Evolutionary conservation across 257 asterid genomes (phyloP).

Genomic region (Solanum pinnatisectum): DNA sequence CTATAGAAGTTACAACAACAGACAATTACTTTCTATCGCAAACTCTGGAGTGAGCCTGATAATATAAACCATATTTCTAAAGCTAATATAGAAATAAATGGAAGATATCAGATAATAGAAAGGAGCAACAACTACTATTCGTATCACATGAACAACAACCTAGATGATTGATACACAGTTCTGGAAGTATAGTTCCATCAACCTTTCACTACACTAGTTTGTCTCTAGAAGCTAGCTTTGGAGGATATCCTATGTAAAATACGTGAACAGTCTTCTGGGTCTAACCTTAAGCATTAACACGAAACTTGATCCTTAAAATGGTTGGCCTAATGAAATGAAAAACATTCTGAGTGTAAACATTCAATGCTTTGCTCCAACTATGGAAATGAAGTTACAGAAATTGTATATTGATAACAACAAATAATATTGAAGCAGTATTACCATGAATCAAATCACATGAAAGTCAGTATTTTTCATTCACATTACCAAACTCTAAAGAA

Average conservation of each 20-base stretch:
- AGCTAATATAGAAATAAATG: background rate
- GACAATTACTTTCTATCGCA: background rate
- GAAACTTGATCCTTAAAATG: background rate
- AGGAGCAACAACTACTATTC: background rate
- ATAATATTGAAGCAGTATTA: background rate
- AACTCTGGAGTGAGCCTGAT: background rate
- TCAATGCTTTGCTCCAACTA: background rate
- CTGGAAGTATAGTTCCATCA: background rate
- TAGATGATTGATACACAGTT: background rate
- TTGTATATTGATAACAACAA: background rate
- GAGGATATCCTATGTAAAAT: background rate
- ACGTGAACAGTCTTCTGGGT: background rate
- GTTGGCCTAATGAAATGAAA: background rate
- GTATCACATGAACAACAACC: background rate
- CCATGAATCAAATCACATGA: background rate
- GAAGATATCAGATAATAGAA: background rate
- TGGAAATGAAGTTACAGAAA: background rate
- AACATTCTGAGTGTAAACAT: background rate
- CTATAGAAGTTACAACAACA: background rate
- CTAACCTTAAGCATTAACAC: background rate
- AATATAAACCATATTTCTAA: background rate
- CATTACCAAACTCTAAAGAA: background rate
- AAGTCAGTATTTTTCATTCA: background rate
- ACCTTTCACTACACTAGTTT: background rate
- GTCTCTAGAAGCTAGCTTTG: background rate